Percentiles rank a stretch among this genome's conserved stretches.
Conservation (phyloP, 148 eudicot genomes). For the Amaranthus cruentus region DNA sequence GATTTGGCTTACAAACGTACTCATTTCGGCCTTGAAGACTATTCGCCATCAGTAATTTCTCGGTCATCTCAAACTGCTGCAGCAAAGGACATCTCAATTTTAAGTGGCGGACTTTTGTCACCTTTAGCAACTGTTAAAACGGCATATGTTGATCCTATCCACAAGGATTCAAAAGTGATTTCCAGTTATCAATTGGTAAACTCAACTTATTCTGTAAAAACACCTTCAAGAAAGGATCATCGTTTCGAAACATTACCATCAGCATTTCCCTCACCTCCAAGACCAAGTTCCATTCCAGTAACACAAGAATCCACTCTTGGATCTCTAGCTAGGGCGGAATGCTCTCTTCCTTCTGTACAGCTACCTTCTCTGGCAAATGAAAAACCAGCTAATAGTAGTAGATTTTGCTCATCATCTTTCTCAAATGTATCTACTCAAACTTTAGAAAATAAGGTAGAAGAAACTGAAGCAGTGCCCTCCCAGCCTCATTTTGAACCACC, state of each 20-base stretch:
- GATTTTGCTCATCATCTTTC: not conserved
- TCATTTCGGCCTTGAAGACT: not conserved
- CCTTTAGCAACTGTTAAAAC: not conserved
- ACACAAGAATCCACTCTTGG: conserved; percentile 9
- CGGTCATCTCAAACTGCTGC: conserved; percentile 5
- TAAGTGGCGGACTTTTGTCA: not conserved
- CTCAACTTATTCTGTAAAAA: conserved; percentile 20
- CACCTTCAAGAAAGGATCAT: conserved; percentile 8
- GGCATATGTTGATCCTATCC: not conserved
- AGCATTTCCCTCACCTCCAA: conserved; percentile 13
- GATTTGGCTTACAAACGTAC: not conserved
- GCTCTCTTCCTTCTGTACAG: conserved; percentile 1
- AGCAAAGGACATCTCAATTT: not conserved
- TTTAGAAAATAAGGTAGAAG: conserved; percentile 1
- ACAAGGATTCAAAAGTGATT: conserved; percentile 4
- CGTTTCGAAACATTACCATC: conserved; percentile 11
- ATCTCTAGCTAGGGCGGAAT: conserved; percentile 22
- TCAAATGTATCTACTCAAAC: not conserved
- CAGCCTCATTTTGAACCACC: conserved; percentile 15
- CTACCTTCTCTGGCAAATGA: not conserved
- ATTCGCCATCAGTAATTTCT: conserved; percentile 17
- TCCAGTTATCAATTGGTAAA: not conserved
- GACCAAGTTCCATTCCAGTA: conserved; percentile 11
- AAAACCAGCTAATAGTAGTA: conserved; percentile 2
- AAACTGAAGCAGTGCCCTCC: conserved; percentile 7